Evolutionary conservation across 768 basidiomycete genomes (phyloP).

Genomic region (Termitomyces sp.): DNA sequence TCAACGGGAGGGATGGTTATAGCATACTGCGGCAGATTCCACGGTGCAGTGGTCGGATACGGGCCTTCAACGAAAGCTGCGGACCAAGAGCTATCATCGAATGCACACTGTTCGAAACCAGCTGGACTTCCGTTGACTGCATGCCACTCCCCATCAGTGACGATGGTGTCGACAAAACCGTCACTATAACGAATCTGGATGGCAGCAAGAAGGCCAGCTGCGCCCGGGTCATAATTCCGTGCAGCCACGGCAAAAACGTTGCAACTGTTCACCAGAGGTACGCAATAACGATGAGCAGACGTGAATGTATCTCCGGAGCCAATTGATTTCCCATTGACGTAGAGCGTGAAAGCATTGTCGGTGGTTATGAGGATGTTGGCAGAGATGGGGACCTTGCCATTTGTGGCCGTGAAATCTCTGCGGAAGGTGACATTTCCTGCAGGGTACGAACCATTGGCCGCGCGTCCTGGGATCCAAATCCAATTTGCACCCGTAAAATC

Average conservation of each 20-base stretch:
- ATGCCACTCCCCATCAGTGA: conserved; percentile 32
- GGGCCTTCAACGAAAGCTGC: conserved; percentile 25
- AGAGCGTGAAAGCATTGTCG: conserved; percentile 32
- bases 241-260: conserved; percentile 34
- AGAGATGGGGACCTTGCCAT: conserved; percentile 26
- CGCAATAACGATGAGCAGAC: conserved; percentile 27
- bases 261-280: conserved; percentile 23
- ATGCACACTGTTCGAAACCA: conserved; percentile 29
- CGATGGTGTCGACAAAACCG: conserved; percentile 28
- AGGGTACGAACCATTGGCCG: conserved; percentile 19
- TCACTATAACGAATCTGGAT: conserved; percentile 31
- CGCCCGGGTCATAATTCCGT: conserved; percentile 10
- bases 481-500: conserved; percentile 22
- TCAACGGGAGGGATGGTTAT: conserved; percentile 18
- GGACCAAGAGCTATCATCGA: conserved; percentile 30
- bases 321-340: conserved; percentile 28
- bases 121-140: conserved; percentile 21
- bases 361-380: conserved; percentile 30
- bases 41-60: conserved; percentile 15
- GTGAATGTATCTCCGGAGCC: conserved; percentile 22
- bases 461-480: conserved; percentile 30
- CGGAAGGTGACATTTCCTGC: conserved; percentile 29
- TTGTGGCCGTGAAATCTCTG: conserved; percentile 24
- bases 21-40: conserved; percentile 9
- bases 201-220: conserved; percentile 30